Base-by-base conservation (phyloP, 176 grass and related monocot species). In the Zoysia japonica region DNA sequence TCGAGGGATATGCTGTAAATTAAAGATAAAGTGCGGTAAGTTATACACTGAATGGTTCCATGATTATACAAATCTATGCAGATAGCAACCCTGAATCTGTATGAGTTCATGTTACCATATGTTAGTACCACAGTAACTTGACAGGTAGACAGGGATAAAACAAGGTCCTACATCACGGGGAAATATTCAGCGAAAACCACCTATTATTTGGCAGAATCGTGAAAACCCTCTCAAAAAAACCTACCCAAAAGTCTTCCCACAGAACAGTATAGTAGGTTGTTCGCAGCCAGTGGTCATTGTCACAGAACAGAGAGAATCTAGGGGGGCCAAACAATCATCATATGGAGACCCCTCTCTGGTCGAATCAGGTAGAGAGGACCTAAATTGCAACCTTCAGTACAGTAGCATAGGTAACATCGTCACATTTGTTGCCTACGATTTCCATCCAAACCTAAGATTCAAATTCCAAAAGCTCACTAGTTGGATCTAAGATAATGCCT, bases 1-100 rank as follows among this genome's bases (percentile, higher is more conserved):
- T 52, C 86, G 83, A 2, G 83, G 86, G 79, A 89, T 83, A 75
- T 83, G 73, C 91, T 93, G 91, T 67, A 28, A 28, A 28, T 28
- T 28, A 28, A 28, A 28, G 28, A 28, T 28, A 28, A 28, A 28
- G 28, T 28, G 28, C 11, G 0, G 19, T 35, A 75, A 67, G 59
- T 59, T 35, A 47, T 36, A 3, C 17, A 57, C 3, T 17, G 7
- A 10, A 1, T 37, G 48, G 47, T 66, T 72, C 60, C 36, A 44
- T 66, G 12, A 65, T 79, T 50, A 79, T 65, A 11, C 52, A 75
- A 54, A 75, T 80, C 17, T 13, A 87, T 47, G 8, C 1, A 48
- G 62, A 67, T 43, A 80, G 40, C 6, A 60, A 6, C 9, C 44
- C 45, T n/a, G 20, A 45, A 75, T 85, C 36, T 81, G 65, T 3